Evolutionary conservation across 2,329 filamentous ascomycete genomes (phyloP).

Genomic region (Penicillium aurantiogriseum): DNA sequence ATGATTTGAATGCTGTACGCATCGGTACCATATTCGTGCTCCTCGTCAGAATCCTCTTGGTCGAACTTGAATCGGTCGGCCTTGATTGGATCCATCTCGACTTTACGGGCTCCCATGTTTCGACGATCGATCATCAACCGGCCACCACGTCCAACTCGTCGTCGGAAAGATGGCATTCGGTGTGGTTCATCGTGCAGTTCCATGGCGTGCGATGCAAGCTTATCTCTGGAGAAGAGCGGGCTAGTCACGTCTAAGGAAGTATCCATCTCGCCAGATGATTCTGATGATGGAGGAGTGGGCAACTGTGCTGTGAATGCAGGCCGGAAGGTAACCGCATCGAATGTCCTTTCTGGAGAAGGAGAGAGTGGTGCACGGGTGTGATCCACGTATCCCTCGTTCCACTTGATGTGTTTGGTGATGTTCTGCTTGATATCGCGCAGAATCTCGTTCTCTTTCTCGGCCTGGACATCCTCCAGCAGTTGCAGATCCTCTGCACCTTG

Average conservation of each 20-base stretch:
- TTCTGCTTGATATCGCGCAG: slow-evolving; percentile 80
- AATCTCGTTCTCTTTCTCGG: slow-evolving; percentile 79
- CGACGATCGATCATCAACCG: slow-evolving; percentile 86
- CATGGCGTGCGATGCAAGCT: slow-evolving; percentile 43
- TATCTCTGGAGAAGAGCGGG: slow-evolving; percentile 36
- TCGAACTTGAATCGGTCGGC: slow-evolving; percentile 83
- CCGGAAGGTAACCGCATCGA: slow-evolving; percentile 62
- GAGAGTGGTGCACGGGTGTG: slow-evolving; percentile 81
- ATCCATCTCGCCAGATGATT: slow-evolving; percentile 48
- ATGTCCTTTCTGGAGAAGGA: slow-evolving; percentile 65
- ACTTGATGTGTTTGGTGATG: slow-evolving; percentile 81
- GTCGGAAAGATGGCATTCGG: slow-evolving; percentile 68
- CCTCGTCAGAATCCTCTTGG: slow-evolving; percentile 76
- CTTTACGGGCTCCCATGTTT: slow-evolving; percentile 58
- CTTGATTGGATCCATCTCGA: slow-evolving; percentile 48
- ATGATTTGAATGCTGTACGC: slow-evolving; percentile 60
- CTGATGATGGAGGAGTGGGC: slow-evolving; percentile 51
- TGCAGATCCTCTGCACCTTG: slow-evolving; percentile 78
- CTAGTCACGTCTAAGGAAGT: slow-evolving; percentile 34
- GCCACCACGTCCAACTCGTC: slow-evolving; percentile 79
- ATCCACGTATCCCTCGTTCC: slow-evolving; percentile 89
- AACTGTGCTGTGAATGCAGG: slow-evolving; percentile 67
- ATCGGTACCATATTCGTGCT: slow-evolving; percentile 72
- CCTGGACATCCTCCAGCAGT: slow-evolving; percentile 70
- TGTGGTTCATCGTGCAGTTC: slow-evolving; percentile 46